Base-by-base conservation (phyloP, 257 asterid species). In the Nicotiana undulata region DNA sequence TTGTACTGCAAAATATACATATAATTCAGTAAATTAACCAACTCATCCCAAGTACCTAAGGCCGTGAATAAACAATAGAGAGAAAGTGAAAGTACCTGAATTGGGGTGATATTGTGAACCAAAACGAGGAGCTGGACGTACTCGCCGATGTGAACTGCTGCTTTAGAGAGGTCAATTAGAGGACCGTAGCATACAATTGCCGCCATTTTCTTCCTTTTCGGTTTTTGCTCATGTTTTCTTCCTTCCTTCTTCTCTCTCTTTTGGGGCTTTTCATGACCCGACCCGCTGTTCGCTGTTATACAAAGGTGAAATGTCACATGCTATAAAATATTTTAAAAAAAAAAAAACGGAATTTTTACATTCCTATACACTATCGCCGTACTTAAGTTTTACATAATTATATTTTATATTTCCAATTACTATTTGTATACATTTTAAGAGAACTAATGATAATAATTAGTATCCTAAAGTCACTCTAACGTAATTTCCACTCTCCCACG, bases 161-260 rank as follows among this genome's bases (percentile, higher is more conserved):
- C 92, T 55, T 84, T 83, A 82, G 85, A 77, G 61, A 89, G 93
- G 81, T 91, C 93, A 40, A 92, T 89, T 18, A 92, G 81, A 40
- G 95, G 97, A 59, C 95, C 95, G 78, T 92, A 92, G 91, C 94
- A 90, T 70, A 94, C 92, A 61, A 90, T 89, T 68, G 87, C 84
- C 61, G 94, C 91, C 84, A 89, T 89, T 89, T 83, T 58, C 3
- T 11, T 17, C 66, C 74, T 16, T 11, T 58, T 31, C 24, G 4
- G 20, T 74, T 44, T 40, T 70, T 11, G 34, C 77, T 20, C 12
- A 68, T 40, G 32, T 3, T 72, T 72, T 22, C 22, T 72, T 22
- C 2, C 59, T 24, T 3, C 40, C 56, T 51, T 46, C 13, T 51
- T 3, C 15, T 46, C 77, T 34, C 53, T 6, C 59, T 46, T 46